These are phyloP conservation scores for Leishmania tropica DNA, from an alignment of 208 protist species.

Conservation along the genomic window DNA sequence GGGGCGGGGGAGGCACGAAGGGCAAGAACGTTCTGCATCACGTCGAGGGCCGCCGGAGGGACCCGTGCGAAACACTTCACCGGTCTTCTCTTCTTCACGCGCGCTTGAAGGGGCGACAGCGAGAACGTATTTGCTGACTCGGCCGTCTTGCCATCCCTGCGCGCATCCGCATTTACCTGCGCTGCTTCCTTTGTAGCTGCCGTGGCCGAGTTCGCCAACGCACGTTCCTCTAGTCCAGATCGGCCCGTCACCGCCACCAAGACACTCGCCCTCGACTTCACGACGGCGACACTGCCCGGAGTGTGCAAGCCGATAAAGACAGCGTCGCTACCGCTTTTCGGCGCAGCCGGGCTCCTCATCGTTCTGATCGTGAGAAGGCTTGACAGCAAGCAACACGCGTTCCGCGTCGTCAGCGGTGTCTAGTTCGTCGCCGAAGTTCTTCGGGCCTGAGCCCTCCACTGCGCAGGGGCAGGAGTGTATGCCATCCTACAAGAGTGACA, in stretches of 20 bases:
- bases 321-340: background rate
- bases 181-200: background rate
- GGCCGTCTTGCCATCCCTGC: background rate
- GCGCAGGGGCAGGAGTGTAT: background rate
- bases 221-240: background rate
- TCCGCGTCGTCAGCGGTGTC: background rate
- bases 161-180: background rate
- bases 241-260: background rate
- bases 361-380: background rate
- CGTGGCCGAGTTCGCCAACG: background rate
- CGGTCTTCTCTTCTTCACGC: no score
- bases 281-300: background rate
- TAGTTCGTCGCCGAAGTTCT: background rate
- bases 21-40: no score
- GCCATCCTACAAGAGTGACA: conserved; percentile 4
- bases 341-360: background rate
- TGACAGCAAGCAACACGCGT: background rate
- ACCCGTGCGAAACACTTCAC: no score
- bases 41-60: no score
- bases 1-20: no score
- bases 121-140: background rate
- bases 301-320: background rate
- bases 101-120: background rate
- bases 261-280: background rate
- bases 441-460: background rate